Evolutionary conservation across 2,329 filamentous ascomycete genomes (phyloP).

Genomic region (Cryphonectria nitschkei): DNA sequence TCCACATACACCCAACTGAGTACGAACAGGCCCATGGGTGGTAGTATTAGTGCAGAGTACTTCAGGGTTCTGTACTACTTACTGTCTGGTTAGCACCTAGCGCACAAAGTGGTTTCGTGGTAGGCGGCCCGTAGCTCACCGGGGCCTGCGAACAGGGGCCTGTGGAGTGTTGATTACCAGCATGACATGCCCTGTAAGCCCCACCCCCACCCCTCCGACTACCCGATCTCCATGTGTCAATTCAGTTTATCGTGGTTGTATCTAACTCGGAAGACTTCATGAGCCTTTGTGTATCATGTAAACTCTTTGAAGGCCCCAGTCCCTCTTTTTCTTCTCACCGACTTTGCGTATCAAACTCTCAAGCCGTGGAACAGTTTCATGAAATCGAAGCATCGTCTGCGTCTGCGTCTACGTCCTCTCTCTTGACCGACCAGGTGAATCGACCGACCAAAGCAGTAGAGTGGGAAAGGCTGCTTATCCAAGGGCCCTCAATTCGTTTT

Average conservation of each 20-base stretch:
- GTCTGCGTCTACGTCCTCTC: not conserved
- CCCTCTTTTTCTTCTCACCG: not conserved
- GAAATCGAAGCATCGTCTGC: too few relatives aligned
- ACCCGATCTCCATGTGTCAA: not conserved
- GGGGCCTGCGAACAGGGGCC: not conserved
- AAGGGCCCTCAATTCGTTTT: not conserved
- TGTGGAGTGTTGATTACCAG: not conserved
- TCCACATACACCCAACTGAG: not conserved
- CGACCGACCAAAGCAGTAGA: not conserved
- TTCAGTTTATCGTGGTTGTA: not conserved
- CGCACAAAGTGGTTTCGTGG: not conserved
- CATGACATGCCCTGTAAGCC: not conserved
- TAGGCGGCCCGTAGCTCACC: not conserved
- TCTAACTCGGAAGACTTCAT: not conserved
- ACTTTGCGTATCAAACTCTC: not conserved
- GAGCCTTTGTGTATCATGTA: not conserved
- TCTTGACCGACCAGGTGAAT: not conserved
- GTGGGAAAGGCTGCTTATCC: not conserved
- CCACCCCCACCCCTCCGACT: conserved; percentile 1
- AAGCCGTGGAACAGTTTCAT: not conserved
- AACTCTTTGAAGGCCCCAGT: too few relatives aligned
- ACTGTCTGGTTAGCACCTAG: not conserved
- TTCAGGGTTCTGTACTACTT: not conserved
- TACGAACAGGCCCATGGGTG: not conserved
- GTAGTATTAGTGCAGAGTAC: not conserved